Evolutionary conservation across 73 alveolate genomes (phyloP).

Genomic region (Halteria grandinella): DNA sequence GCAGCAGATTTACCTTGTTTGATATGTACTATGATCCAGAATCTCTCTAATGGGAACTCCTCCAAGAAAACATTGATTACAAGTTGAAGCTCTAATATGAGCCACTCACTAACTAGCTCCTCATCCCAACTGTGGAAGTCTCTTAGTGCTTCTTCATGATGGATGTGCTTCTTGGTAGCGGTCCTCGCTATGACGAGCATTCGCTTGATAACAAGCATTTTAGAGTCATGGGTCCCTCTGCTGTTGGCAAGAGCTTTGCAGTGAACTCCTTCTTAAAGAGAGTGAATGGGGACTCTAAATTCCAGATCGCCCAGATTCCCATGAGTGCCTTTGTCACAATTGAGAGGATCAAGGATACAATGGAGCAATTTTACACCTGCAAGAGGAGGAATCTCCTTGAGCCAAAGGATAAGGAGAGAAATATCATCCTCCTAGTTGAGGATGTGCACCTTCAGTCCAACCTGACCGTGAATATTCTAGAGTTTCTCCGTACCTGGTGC

Average conservation of each 20-base stretch:
- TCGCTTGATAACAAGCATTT: no score
- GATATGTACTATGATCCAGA: constrained; percentile 65
- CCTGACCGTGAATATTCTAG: constrained; percentile 47
- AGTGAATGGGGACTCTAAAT: constrained; percentile 33
- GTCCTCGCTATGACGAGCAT: constrained; percentile 7
- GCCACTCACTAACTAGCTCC: constrained; percentile 1
- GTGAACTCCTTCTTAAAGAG: constrained; percentile 40
- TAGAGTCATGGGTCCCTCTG: constrained; percentile 49
- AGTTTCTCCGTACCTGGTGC: constrained; percentile 66
- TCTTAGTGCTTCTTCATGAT: constrained; percentile 50
- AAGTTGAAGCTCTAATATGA: constrained; percentile 49
- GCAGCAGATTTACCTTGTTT: constrained; percentile 49
- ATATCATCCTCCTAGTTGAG: constrained; percentile 50
- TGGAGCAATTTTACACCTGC: constrained; percentile 22
- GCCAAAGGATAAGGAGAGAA: constrained; percentile 36
- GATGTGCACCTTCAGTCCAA: constrained; percentile 60
- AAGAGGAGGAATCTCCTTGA: constrained; percentile 46
- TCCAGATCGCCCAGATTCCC: constrained; percentile 38
- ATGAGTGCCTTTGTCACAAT: constrained; percentile 46
- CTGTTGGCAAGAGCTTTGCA: constrained; percentile 42
- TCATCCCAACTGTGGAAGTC: constrained; percentile 57
- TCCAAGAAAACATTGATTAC: constrained; percentile 56
- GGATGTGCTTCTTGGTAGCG: constrained; percentile 47
- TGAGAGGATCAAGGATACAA: background rate
- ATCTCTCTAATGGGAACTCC: constrained; percentile 54